A percentile compares a stretch with the other conserved stretches of the same genome.
Evolutionary conservation across 257 asterid genomes (phyloP).

Genomic region (Parsonsia alboflavescens): DNA sequence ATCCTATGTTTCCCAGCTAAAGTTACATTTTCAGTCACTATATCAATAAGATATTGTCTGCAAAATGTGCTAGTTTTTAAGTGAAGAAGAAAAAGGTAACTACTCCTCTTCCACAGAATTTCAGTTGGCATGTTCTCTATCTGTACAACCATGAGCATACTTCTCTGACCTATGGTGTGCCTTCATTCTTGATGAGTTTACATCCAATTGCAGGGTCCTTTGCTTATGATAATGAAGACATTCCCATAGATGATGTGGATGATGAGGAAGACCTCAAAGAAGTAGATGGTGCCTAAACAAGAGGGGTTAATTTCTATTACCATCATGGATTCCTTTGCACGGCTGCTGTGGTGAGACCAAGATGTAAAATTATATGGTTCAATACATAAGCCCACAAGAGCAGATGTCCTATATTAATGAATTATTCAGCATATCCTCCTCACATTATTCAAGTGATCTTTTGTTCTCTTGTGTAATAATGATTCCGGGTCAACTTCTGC

Average conservation of each 20-base stretch:
- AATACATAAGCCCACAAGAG: not conserved
- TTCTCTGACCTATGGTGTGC: conserved; percentile 7
- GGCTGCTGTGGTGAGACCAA: conserved; percentile 7
- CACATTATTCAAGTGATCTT: not conserved
- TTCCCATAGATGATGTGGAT: conserved; percentile 56
- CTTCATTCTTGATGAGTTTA: conserved; percentile 6
- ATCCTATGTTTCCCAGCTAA: not conserved
- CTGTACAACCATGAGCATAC: conserved; percentile 1
- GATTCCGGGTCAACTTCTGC: not conserved
- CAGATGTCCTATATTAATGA: not conserved
- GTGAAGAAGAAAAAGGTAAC: not conserved
- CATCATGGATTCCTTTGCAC: conserved; percentile 10
- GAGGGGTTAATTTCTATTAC: conserved; percentile 1
- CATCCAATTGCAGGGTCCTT: conserved; percentile 33
- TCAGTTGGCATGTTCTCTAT: conserved; percentile 8
- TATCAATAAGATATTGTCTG: not conserved
- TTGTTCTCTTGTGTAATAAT: not conserved
- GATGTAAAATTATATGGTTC: not conserved
- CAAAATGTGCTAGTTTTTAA: not conserved
- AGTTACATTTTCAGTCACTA: not conserved
- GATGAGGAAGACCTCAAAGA: conserved; percentile 41
- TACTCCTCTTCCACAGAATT: not conserved
- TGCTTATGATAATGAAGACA: conserved; percentile 43
- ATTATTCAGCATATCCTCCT: not conserved
- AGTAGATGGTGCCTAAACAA: conserved; percentile 18